A percentile compares a stretch with the other conserved stretches of the same genome.
Evolutionary conservation across 1,284 basidiomycete species (phyloP).

Genomic region (Sporisorium scitamineum): DNA sequence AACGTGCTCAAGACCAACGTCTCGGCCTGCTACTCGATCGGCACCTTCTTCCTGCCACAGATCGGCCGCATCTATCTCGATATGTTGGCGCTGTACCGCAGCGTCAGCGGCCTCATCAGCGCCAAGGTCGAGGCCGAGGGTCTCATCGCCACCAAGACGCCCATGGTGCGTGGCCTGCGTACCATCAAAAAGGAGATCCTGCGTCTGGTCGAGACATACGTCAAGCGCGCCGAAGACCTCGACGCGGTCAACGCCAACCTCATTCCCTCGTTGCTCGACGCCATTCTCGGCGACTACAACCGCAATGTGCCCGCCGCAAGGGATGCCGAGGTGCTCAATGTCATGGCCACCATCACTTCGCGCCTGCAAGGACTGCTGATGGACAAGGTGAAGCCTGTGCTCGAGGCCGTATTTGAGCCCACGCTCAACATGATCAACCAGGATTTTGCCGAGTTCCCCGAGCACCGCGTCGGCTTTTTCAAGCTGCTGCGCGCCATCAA

Average conservation of each 20-base stretch:
- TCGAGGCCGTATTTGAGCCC: constrained; percentile 97
- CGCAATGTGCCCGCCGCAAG: constrained; percentile 92
- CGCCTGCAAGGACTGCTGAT: constrained; percentile 74
- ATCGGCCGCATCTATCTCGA: constrained; percentile 96
- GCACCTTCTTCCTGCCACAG: constrained; percentile 95
- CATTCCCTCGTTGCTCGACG: constrained; percentile 95
- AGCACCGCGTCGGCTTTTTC: constrained; percentile 98
- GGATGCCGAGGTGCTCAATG: constrained; percentile 97
- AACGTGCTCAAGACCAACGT: constrained; percentile 99
- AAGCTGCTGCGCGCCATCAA: constrained; percentile 94
- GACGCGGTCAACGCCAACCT: constrained; percentile 91
- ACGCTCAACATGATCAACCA: constrained; percentile 99
- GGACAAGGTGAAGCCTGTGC: constrained; percentile 93
- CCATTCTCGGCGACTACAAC: constrained; percentile 95
- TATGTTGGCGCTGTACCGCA: constrained; percentile 98
- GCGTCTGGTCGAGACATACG: constrained; percentile 94
- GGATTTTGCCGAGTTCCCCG: constrained; percentile 97
- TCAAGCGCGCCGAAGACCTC: constrained; percentile 94
- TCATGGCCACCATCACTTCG: constrained; percentile 93
- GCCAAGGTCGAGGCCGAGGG: constrained; percentile 85
- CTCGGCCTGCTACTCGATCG: constrained; percentile 95
- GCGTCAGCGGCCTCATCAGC: constrained; percentile 96
- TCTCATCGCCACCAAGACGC: constrained; percentile 93
- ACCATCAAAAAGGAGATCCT: constrained; percentile 99
- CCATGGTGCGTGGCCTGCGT: constrained; percentile 91